Evolutionary conservation across 805 yeast species (phyloP).

Genomic region (Candida railenensis): DNA sequence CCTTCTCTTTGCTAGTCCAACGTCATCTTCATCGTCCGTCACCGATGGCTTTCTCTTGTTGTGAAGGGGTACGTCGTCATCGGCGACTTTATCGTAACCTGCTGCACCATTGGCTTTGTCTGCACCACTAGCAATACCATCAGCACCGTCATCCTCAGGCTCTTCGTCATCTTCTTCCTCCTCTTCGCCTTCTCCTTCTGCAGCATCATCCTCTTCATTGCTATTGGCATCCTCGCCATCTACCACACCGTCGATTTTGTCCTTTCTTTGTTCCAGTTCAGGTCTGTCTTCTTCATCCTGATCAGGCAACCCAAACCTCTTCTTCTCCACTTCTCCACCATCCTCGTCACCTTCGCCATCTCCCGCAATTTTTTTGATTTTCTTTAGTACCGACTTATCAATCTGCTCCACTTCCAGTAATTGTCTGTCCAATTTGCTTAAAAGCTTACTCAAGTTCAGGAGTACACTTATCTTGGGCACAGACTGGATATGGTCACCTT

Average conservation of each 20-base stretch:
- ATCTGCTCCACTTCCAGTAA: slow-evolving; percentile 30
- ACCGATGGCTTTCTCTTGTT: slow-evolving; percentile 4
- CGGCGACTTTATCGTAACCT: slow-evolving; percentile 10
- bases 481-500: slow-evolving; percentile 52
- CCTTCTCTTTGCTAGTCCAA: slow-evolving; percentile 10
- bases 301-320: too few species aligned
- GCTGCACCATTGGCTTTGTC: slow-evolving; percentile 6
- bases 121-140: slow-evolving; percentile 9
- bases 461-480: slow-evolving; percentile 43
- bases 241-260: slow-evolving; percentile 6
- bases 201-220: slow-evolving; percentile 8
- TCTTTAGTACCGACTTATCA: slow-evolving; percentile 26
- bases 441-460: slow-evolving; percentile 43
- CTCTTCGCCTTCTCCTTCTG: slow-evolving; percentile 7
- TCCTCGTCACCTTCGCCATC: slow-evolving; percentile 7
- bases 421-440: slow-evolving; percentile 39
- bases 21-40: slow-evolving; percentile 12
- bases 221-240: slow-evolving; percentile 6
- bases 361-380: slow-evolving; percentile 14
- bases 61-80: slow-evolving; percentile 8
- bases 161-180: too few species aligned
- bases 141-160: slow-evolving; percentile 8
- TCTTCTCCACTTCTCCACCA: slow-evolving; percentile 2
- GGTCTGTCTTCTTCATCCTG: slow-evolving; percentile 4
- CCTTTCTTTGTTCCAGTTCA: slow-evolving; percentile 1